Conservation (phyloP, 306 rosid genomes). For the Crotalaria pallida region DNA sequence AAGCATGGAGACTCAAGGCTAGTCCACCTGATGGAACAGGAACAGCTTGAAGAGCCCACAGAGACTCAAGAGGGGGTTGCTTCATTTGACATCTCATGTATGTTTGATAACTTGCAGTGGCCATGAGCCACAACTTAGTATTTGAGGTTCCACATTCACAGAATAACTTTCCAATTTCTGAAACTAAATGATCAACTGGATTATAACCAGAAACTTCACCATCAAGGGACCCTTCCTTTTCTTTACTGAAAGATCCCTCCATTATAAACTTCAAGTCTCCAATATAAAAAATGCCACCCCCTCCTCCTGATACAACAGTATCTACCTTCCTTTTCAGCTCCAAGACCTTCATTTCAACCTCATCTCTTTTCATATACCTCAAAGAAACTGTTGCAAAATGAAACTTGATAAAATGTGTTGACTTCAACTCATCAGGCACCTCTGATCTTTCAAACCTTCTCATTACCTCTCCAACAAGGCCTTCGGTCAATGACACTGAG, state of each 20-base stretch:
- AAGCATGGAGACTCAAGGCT: conserved; percentile 66
- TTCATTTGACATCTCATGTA: conserved; percentile 75
- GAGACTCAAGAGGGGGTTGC: conserved; percentile 71
- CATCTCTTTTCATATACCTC: conserved; percentile 58
- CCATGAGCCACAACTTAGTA: conserved; percentile 64
- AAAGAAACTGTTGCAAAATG: conserved; percentile 43
- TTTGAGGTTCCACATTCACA: conserved; percentile 31
- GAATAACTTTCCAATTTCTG: conserved; percentile 60
- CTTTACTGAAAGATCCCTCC: conserved; percentile 23
- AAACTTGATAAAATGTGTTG: conserved; percentile 45
- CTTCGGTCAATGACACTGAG: conserved; percentile 44
- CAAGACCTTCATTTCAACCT: conserved; percentile 45
- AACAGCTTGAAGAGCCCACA: conserved; percentile 83
- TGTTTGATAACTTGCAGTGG: conserved; percentile 67
- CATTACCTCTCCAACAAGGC: conserved; percentile 51
- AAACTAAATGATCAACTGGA: conserved; percentile 58
- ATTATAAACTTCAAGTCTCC: conserved; percentile 76
- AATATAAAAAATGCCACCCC: conserved; percentile 45
- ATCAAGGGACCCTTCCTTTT: conserved; percentile 16
- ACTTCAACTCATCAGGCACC: conserved; percentile 58
- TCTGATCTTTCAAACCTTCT: conserved; percentile 56
- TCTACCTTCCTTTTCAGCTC: conserved; percentile 54
- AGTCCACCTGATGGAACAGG: conserved; percentile 85
- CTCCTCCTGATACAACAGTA: conserved; percentile 36
- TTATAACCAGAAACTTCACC: conserved; percentile 33